Evolutionary conservation across 2,329 filamentous ascomycete genomes (phyloP).

Genomic region (Xylariaceae sp.): DNA sequence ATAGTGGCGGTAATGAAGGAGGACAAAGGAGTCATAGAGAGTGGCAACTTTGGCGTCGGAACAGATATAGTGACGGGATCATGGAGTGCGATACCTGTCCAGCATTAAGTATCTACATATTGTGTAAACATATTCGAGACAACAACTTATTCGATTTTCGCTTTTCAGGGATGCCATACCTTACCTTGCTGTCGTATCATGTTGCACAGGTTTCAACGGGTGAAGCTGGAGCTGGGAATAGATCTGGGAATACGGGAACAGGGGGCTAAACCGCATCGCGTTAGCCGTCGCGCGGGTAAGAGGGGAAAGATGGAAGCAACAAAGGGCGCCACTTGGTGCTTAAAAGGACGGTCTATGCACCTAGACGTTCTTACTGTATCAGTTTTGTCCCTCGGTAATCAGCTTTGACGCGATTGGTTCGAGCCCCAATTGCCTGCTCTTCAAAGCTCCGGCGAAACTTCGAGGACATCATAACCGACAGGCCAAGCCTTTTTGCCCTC

Average conservation of each 20-base stretch:
- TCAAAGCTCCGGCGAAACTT: conserved; percentile 27
- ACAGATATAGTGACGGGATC: too few relatives aligned
- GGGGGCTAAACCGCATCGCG: not conserved
- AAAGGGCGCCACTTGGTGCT: not conserved
- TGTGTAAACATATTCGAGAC: not conserved
- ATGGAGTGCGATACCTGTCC: too few relatives aligned
- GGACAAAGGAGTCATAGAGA: too few relatives aligned
- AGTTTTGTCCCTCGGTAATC: conserved; percentile 31
- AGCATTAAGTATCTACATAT: not conserved
- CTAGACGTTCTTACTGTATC: not conserved
- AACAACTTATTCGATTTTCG: not conserved
- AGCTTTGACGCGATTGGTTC: conserved; percentile 29
- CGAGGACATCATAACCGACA: conserved; percentile 25
- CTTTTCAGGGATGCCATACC: not conserved
- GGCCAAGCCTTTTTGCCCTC: conserved; percentile 19
- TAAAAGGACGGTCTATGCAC: not conserved
- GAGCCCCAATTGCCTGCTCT: conserved; percentile 19
- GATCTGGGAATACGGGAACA: not conserved
- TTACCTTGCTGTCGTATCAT: not conserved
- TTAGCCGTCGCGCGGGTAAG: not conserved
- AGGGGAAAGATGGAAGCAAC: not conserved
- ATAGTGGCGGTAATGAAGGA: too few relatives aligned
- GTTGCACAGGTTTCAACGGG: not conserved
- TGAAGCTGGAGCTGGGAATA: not conserved
- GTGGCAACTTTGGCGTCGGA: too few relatives aligned